phyloP scores from a whole-genome alignment of 2,329 filamentous ascomycete genomes.

The Diplodia sapinea region DNA sequence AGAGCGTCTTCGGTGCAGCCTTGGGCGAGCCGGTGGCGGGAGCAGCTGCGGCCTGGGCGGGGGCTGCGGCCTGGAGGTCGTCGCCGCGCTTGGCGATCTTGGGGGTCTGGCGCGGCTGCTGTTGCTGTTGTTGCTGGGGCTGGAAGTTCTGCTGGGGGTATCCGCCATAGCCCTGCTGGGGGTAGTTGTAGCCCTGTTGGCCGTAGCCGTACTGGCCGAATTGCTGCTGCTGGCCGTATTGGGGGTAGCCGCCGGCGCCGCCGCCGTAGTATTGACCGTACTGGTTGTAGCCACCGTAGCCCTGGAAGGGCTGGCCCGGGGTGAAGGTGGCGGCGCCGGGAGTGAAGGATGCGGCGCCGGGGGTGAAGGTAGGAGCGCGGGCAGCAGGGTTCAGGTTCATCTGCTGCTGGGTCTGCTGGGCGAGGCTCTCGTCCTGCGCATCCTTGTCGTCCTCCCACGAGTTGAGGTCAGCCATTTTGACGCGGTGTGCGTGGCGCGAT shows the following conservation, averaged over 20 bases:
- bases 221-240: constrained; percentile 54
- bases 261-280: constrained; percentile 48
- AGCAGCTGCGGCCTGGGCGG: constrained; percentile 49
- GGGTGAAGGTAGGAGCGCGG: constrained; percentile 72
- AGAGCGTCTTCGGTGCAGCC: constrained; percentile 30
- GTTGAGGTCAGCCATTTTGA: constrained; percentile 82
- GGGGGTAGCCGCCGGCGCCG: constrained; percentile 33
- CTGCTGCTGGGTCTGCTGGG: constrained; percentile 75
- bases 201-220: constrained; percentile 61
- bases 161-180: constrained; percentile 31
- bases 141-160: constrained; percentile 31
- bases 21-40: constrained; percentile 52
- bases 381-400: constrained; percentile 70
- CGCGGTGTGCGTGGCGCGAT: constrained; percentile 25
- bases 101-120: constrained; percentile 58
- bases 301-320: constrained; percentile 71
- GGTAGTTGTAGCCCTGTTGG: constrained; percentile 40
- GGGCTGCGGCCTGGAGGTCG: constrained; percentile 52
- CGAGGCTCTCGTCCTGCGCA: constrained; percentile 76
- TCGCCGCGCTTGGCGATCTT: constrained; percentile 68
- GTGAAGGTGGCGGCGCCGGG: constrained; percentile 74
- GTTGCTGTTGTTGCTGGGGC: constrained; percentile 36
- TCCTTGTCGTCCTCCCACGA: constrained; percentile 90
- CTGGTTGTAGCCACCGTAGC: constrained; percentile 51
- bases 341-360: constrained; percentile 72